A percentile compares a stretch with the other conserved stretches of the same genome.
Conservation (phyloP, 1,139 yeast genomes). For the Blastobotrys illinoisensis region DNA sequence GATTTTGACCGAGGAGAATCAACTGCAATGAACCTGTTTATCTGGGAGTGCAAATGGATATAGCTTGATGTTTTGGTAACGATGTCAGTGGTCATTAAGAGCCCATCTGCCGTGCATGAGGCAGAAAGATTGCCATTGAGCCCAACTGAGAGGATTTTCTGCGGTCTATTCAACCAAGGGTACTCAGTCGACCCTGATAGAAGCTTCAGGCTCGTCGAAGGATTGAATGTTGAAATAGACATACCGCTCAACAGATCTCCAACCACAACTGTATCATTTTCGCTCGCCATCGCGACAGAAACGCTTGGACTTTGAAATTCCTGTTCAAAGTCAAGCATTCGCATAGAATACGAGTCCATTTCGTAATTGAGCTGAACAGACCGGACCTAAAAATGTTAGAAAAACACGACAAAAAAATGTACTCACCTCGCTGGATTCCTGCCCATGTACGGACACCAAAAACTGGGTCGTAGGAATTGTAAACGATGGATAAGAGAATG, state of each 20-base stretch:
- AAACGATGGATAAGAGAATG: slow-evolving; percentile 7
- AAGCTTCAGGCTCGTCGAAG: background rate
- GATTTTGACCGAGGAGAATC: background rate
- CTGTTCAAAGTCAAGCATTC: slow-evolving; percentile 3
- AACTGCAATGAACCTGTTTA: background rate
- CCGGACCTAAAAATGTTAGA: background rate
- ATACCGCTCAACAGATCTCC: slow-evolving; percentile 12
- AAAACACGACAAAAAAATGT: background rate
- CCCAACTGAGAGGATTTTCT: background rate
- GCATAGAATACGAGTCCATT: slow-evolving; percentile 1
- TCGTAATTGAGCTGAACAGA: background rate
- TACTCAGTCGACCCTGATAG: background rate
- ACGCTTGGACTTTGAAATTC: slow-evolving; percentile 8
- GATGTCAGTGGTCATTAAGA: background rate
- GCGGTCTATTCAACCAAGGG: background rate
- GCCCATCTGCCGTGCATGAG: background rate
- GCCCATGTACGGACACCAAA: slow-evolving; percentile 5
- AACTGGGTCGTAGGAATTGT: slow-evolving; percentile 10
- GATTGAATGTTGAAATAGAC: background rate
- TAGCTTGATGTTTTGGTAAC: background rate
- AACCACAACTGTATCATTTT: background rate
- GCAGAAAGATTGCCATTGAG: background rate
- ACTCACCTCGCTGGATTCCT: slow-evolving; percentile 4
- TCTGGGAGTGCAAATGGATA: background rate
- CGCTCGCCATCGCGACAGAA: slow-evolving; percentile 4